Conservation (phyloP, 1,284 basidiomycete species). For the Amylostereum areolatum region DNA sequence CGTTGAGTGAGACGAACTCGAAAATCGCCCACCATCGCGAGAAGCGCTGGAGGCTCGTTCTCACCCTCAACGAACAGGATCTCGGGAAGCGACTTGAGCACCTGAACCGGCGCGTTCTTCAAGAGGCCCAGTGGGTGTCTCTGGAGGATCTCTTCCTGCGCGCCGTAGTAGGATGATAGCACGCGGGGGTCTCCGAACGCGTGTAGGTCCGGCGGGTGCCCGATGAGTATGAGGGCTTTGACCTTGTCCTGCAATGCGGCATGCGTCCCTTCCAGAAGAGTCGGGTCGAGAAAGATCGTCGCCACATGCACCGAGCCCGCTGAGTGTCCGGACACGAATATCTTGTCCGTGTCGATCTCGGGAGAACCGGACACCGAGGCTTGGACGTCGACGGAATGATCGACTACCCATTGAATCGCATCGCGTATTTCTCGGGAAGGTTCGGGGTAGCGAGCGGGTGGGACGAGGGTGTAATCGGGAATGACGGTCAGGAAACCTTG, state of each 20-base stretch:
- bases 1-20: constrained; percentile 26
- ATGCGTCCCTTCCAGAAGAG: too few relatives aligned
- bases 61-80: constrained; percentile 44
- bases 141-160: constrained; percentile 19
- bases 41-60: constrained; percentile 41
- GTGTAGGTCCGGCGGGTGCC: neutral
- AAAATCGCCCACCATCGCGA: constrained; percentile 27
- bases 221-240: neutral
- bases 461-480: constrained; percentile 12
- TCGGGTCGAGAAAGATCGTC: neutral
- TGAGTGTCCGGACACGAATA: constrained; percentile 8
- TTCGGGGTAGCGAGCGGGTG: constrained; percentile 4
- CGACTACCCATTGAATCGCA: constrained; percentile 5
- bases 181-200: constrained; percentile 13
- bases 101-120: constrained; percentile 25
- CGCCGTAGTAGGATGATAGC: constrained; percentile 2
- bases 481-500: constrained; percentile 10
- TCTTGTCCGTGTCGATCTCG: neutral
- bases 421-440: constrained; percentile 7
- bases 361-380: constrained; percentile 1
- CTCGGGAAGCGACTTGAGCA: constrained; percentile 34
- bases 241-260: neutral
- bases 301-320: constrained; percentile 9
- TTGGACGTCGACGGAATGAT: neutral
- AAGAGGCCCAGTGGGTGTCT: constrained; percentile 36